Conservation (phyloP, 805 yeast genomes). For the Saccharomycopsis fibuligera region DNA sequence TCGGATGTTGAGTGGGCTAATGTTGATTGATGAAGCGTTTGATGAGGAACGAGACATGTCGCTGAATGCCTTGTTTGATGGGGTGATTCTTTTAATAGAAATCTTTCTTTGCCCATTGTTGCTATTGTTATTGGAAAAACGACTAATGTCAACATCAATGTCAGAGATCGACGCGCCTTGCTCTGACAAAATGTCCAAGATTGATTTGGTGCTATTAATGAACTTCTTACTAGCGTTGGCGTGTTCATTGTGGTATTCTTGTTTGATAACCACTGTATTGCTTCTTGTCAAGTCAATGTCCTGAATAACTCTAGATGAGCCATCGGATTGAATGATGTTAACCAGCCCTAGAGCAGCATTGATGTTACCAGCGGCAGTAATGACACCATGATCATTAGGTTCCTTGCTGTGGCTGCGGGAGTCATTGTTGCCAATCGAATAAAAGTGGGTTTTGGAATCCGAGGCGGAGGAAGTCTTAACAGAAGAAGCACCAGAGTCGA, state of each 20-base stretch:
- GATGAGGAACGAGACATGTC: slow-evolving; percentile 12
- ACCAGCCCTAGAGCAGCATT: neutral
- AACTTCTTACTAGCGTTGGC: neutral
- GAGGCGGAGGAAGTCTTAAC: slow-evolving; percentile 10
- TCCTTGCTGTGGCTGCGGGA: neutral
- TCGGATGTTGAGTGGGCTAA: slow-evolving; percentile 1
- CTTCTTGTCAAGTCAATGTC: slow-evolving; percentile 5
- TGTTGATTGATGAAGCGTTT: neutral
- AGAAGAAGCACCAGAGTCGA: slow-evolving; percentile 14
- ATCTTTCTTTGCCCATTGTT: neutral
- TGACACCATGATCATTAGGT: neutral
- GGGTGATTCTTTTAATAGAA: neutral
- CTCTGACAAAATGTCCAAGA: slow-evolving; percentile 12
- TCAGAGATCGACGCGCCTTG: slow-evolving; percentile 14
- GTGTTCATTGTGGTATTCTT: slow-evolving; percentile 5
- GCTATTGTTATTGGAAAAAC: neutral
- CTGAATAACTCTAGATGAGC: neutral
- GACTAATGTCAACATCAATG: slow-evolving; percentile 8
- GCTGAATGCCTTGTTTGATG: slow-evolving; percentile 5
- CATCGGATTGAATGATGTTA: neutral
- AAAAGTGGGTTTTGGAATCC: slow-evolving; percentile 14
- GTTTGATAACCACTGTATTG: slow-evolving; percentile 13
- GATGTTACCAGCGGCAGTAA: neutral
- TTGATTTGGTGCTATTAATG: slow-evolving; percentile 7
- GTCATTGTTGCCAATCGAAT: slow-evolving; percentile 14